Base-by-base conservation (phyloP, 2,329 filamentous ascomycete species). In the Pezicula radicicola region DNA sequence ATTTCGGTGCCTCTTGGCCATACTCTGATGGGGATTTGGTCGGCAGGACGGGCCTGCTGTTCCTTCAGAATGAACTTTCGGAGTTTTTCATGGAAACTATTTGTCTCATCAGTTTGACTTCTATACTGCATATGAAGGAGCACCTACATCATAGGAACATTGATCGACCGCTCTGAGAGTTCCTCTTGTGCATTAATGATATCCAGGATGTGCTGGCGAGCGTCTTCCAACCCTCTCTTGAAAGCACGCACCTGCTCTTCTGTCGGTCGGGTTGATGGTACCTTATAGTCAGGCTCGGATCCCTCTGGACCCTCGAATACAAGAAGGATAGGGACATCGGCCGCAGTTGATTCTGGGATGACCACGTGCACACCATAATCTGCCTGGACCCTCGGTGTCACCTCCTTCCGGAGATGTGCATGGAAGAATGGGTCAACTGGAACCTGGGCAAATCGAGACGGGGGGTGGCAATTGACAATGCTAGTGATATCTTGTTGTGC, bases 381-480 rank as follows among this genome's bases (percentile, higher is more conserved):
- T 52, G 84, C 75, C 62, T 86, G 83, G 46, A 93, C 76, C 50
- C 77, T 78, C 4, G 80, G 78, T 30, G 78, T 80, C 41, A 89
- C 77, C 36, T 86, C 80, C 53, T 80, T 82, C 52, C 80, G 80
- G 45, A 93, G 74, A 65, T 90, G 86, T 50, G 83, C 77, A 66
- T 93, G 85, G 74, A 88, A 93, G 73, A 94, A 92, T 2, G 88
- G 81, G 60, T 94, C 88, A 25, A 94, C 80, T 15, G 81, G 69
- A 12, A 92, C 68, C 10, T 83, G 79, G 19, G 78, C 75, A 68
- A 94, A 81, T 56, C 88, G 82, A 36, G 84, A 79, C 3, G 89
- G 89, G 40, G 89, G 89, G 65, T 91, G 87, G 46, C 83, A 82
- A 55, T 81, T 81, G 60, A 93, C 82, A 53, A 94, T 81, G 61